Conservation (phyloP, 805 yeast species). For the Suhomyces sp. region DNA sequence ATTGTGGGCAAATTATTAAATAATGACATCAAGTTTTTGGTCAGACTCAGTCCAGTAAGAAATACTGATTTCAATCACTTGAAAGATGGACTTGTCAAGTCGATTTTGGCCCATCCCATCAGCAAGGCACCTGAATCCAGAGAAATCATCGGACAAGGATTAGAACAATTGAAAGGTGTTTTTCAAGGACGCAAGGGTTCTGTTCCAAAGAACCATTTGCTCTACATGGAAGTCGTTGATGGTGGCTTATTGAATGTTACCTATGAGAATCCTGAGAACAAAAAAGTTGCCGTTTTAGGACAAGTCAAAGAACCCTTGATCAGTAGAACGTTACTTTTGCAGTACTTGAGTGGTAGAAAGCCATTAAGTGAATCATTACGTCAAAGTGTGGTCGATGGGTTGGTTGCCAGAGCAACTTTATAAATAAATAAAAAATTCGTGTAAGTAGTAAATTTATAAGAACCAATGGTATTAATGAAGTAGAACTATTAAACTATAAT, state of each 20-base stretch:
- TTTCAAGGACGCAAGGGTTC: conserved; percentile 62
- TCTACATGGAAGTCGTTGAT: conserved; percentile 55
- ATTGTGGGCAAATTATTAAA: conserved; percentile 57
- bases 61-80: conserved; percentile 89
- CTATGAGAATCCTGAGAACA: conserved; percentile 31
- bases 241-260: conserved; percentile 22
- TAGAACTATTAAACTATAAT: not conserved
- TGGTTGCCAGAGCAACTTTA: conserved; percentile 8
- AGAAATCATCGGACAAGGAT: conserved; percentile 50
- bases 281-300: conserved; percentile 47
- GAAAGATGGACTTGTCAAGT: conserved; percentile 83
- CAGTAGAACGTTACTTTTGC: conserved; percentile 65
- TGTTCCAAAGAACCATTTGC: conserved; percentile 69
- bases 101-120: conserved; percentile 65
- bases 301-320: conserved; percentile 58
- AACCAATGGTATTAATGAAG: conserved; percentile 1
- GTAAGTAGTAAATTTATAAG: not conserved
- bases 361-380: conserved; percentile 62
- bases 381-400: conserved; percentile 39
- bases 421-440: not conserved
- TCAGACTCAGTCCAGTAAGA: conserved; percentile 81
- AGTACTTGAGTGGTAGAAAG: conserved; percentile 67
- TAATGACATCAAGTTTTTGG: conserved; percentile 58
- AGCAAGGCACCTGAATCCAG: conserved; percentile 41
- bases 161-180: conserved; percentile 60